Base-by-base conservation (phyloP, 805 yeast genomes). In the Candida tallmaniae region DNA sequence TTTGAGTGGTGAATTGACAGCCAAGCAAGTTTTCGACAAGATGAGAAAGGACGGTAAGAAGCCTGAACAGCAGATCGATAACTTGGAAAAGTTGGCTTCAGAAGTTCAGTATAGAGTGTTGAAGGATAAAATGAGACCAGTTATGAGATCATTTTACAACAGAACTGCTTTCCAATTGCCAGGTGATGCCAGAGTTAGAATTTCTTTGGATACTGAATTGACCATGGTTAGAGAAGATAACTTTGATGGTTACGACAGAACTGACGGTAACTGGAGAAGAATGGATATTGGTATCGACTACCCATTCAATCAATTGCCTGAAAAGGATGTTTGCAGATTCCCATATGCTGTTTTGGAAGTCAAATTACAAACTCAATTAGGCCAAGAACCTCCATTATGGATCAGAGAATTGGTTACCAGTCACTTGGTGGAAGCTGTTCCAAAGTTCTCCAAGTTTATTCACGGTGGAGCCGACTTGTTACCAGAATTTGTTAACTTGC, bases 331-430 rank as follows among this genome's bases (percentile, higher is more conserved):
- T 33, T 90, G 90, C 54, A 73, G 96, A 50, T 93, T 93, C 65
- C 98, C 98, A 4, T 93, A 93, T 59, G 98, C 98, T 1, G 96
- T 93, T 27, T 70, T 93, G 48, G 99, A 93, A 67, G 98, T 93
- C 40, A 93, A 93, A 63, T 73, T 93, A 44, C 98, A 93, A 63
- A 93, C 99, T 3, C 97, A 93, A 68, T 54, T 93, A 63, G 98
- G 98, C 36, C 99, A 93, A 64, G 98, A 93, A 60, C 98, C 99
- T 19, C 98, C 99, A 7, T 80, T 75, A 42, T 93, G 99, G 99
- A 95, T 93, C 31, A 76, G 93, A 47, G 96, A 90, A 46, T 73
- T 93, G 58, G 89, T 90, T 23, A 68, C 89, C 0, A 82, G 94
- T 19, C 98, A 93, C 60, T 70, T 93, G 33, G 99, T 93, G 27